Base-by-base conservation (phyloP, 2,329 filamentous ascomycete species). In the Capronia epimyces region DNA sequence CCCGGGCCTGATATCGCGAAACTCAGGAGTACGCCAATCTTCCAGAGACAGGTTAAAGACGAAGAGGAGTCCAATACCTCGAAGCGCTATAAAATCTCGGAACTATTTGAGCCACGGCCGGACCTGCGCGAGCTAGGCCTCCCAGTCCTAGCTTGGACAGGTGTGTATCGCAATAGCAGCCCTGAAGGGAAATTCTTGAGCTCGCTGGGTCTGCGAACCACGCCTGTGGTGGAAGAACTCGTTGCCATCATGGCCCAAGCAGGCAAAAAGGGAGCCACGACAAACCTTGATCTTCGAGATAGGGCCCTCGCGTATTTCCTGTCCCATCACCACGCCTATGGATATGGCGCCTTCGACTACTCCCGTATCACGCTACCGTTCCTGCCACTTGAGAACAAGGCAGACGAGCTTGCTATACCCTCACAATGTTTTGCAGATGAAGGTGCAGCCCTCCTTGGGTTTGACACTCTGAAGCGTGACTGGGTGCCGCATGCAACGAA, bases 101-200 rank as follows among this genome's bases (percentile, higher is more conserved):
- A 95, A 50, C 75, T 96, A 0, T 95, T 86, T 63, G 87, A 91
- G 65, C 90, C 90, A 3, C 84, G 84, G 48, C 81, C 84, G 32
- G 70, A 78, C 1, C 73, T 94, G 6, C 78, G 87, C 29, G 74
- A 80, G 16, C 75, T 97, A 9, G 77, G 80, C 2, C 68, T 97
- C 7, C 87, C 87, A 0, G 76, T 95, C 2, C 68, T 94, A 36
- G 87, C 89, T 64, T 97, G 89, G 89, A 86, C 87, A 2, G 86
- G 83, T 2, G 80, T 77, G 53, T 88, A 83, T 65, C 76, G 80
- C 42, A 67, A 77, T n/a, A 72, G 68, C 46, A 87, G 82, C 58
- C 69, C 74, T 0, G 93, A 98, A 68, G 89, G 81, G 1, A 79
- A 76, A 34, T 93, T 98, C 57, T 70, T 98, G 5, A 67, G 75